Base-by-base conservation (phyloP, 2,329 filamentous ascomycete genomes). In the Dryadomyces quercus-mongolicae region DNA sequence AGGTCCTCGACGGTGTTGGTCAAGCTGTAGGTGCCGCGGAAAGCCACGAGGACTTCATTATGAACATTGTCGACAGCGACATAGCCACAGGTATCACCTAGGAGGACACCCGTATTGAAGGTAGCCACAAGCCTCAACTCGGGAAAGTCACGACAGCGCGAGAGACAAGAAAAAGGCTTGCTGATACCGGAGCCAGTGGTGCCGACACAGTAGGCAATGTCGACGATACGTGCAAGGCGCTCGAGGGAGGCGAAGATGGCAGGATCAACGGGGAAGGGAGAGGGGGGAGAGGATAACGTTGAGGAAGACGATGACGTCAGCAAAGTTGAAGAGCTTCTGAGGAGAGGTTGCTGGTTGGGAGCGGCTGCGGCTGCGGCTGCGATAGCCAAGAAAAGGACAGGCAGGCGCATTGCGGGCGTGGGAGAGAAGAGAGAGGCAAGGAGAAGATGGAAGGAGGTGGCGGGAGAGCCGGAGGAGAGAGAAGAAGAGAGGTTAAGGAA, bases 161-260 rank as follows among this genome's bases (percentile, higher is more conserved):
- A 93, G 15, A 84, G 78, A 68, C 93, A 98, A 36, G 77, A 71
- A 67, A 98, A 98, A 0, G 93, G 93, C 60, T 84, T 82, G 51
- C 77, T 75, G 57, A 98, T 84, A 43, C 92, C 93, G 56, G 97
- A 83, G 43, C 92, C 93, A 0, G 86, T 85, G 5, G 79, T 84
- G 58, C 91, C 90, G 56, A 97, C 87, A 68, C 93, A 98, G 70
- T 97, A 97, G 49, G 89, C 76, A 56, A 97, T 93, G 67, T 98
- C 93, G 58, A 96, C 92, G 25, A 97, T 78, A 53, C 91, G 84
- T n/a, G 92, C 82, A 54, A 92, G 75, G 63, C 95, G 87, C 68
- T 96, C 90, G 15, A 98, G 81, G 18, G 88, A 84, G 56, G 79
- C 73, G 70, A 95, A 97, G 57, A 96, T 76, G 22, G 73, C 63